A percentile compares a stretch with the other conserved stretches of the same genome.
These are phyloP conservation scores for Alliaria petiolata DNA, from an alignment of 345 rosid genomes.

Conservation along the genomic window DNA sequence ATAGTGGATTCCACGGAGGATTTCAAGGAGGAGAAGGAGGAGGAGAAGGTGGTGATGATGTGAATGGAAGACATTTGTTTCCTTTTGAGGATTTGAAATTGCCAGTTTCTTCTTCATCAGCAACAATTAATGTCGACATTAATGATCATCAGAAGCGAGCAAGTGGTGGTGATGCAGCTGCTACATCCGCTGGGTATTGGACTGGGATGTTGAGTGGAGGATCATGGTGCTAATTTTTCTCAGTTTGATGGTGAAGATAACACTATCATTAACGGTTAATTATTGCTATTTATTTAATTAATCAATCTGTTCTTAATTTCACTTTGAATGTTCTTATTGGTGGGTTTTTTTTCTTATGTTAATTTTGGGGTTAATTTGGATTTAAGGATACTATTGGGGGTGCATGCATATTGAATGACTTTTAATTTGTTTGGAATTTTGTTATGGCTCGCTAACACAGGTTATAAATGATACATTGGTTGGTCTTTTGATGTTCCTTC, in stretches of 20 bases:
- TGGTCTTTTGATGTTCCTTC: slow-evolving; percentile 26
- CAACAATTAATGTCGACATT: slow-evolving; percentile 28
- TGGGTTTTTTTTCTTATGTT: not conserved
- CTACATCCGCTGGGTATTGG: slow-evolving; percentile 73
- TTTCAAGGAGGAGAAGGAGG: slow-evolving; percentile 31
- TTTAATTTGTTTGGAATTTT: slow-evolving; percentile 31
- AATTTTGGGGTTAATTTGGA: slow-evolving; percentile 14
- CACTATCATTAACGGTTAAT: slow-evolving; percentile 23
- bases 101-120: slow-evolving; percentile 48
- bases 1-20: slow-evolving; percentile 46
- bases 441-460: slow-evolving; percentile 31
- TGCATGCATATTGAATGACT: slow-evolving; percentile 38
- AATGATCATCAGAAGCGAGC: slow-evolving; percentile 50
- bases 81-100: slow-evolving; percentile 89
- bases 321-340: slow-evolving; percentile 10
- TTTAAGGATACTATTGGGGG: slow-evolving; percentile 22
- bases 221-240: slow-evolving; percentile 62
- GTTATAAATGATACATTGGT: slow-evolving; percentile 34
- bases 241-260: slow-evolving; percentile 23
- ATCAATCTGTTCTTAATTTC: slow-evolving; percentile 20
- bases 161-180: slow-evolving; percentile 39
- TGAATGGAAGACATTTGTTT: slow-evolving; percentile 63
- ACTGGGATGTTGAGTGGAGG: slow-evolving; percentile 94
- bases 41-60: slow-evolving; percentile 38
- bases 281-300: slow-evolving; percentile 27